phyloP scores from a whole-genome alignment of 768 basidiomycete species.

The Cantharellus anzutake region DNA sequence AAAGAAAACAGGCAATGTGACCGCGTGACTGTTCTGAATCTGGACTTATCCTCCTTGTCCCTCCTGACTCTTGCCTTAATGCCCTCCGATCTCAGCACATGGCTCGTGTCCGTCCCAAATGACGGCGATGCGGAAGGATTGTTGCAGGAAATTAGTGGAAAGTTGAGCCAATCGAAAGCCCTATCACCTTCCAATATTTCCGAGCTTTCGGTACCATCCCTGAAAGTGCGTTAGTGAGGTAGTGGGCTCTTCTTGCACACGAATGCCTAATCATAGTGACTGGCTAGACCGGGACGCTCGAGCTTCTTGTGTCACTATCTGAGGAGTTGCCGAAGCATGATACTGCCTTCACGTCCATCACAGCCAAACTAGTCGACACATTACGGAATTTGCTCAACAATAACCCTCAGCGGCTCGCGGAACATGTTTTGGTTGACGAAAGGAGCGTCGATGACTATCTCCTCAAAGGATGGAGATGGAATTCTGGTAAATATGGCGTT shows the following conservation, averaged over 20 bases:
- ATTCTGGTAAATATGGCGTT: slow-evolving; percentile 73
- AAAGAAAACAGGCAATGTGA: too few relatives aligned
- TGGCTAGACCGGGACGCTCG: slow-evolving; percentile 77
- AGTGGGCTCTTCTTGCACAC: not conserved
- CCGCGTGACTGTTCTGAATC: too few relatives aligned
- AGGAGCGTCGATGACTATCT: slow-evolving; percentile 60
- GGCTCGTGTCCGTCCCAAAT: slow-evolving; percentile 74
- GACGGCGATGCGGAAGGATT: slow-evolving; percentile 71
- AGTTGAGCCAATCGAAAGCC: slow-evolving; percentile 39
- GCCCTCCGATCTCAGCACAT: slow-evolving; percentile 93
- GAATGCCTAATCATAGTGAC: too few relatives aligned
- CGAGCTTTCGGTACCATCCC: slow-evolving; percentile 57
- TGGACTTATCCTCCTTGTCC: too few relatives aligned
- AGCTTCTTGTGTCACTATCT: slow-evolving; percentile 69
- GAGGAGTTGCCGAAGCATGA: slow-evolving; percentile 91
- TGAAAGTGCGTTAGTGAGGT: slow-evolving; percentile 47
- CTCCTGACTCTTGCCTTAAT: slow-evolving; percentile 21
- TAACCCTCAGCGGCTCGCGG: slow-evolving; percentile 52
- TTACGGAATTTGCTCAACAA: slow-evolving; percentile 81
- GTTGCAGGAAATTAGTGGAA: slow-evolving; percentile 41
- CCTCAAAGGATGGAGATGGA: slow-evolving; percentile 77
- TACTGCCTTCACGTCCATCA: slow-evolving; percentile 61
- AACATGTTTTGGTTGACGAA: slow-evolving; percentile 69
- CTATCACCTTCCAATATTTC: slow-evolving; percentile 30
- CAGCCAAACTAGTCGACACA: slow-evolving; percentile 89